These are phyloP conservation scores for Heliamphora pulchella DNA, from an alignment of 179 eudicot genomes.

Conservation along the genomic window DNA sequence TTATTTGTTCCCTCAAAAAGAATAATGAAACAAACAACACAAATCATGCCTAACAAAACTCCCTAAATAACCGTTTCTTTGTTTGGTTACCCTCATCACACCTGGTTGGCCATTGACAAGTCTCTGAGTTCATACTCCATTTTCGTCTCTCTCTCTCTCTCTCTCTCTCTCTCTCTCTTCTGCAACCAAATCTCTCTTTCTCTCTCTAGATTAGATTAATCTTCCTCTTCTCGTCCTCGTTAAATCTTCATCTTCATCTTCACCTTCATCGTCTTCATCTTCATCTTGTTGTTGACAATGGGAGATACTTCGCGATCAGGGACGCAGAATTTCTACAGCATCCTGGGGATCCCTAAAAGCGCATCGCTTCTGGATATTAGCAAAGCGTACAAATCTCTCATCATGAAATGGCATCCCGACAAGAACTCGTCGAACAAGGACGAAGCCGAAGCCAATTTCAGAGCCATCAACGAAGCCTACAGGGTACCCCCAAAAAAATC, in stretches of 20 bases:
- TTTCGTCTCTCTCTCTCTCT: neutral
- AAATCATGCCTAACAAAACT: constrained; percentile 12
- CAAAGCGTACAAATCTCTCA: constrained; percentile 55
- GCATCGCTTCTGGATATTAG: constrained; percentile 48
- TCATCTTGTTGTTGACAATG: constrained; percentile 15
- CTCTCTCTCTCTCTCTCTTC: neutral
- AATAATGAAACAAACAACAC: neutral
- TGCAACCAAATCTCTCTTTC: neutral
- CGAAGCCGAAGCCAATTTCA: constrained; percentile 32
- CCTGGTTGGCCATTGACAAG: constrained; percentile 15
- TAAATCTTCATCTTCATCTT: neutral
- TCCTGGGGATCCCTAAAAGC: constrained; percentile 27
- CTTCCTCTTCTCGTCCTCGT: neutral
- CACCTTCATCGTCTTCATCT: neutral
- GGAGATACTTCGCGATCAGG: constrained; percentile 29
- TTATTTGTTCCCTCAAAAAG: neutral
- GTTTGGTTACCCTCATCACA: constrained; percentile 19
- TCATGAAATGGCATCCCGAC: constrained; percentile 56
- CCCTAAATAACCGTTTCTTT: constrained; percentile 16
- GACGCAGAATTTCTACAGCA: constrained; percentile 17
- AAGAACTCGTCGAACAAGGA: constrained; percentile 31
- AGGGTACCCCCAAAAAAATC: constrained; percentile 20
- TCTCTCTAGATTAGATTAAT: neutral
- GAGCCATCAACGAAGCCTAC: constrained; percentile 42
- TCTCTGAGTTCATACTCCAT: neutral